Evolutionary conservation across 2,329 filamentous ascomycete species (phyloP), one percentile per base, ranked within the genome.

Genomic region (Hyphodiscus sp.): DNA sequence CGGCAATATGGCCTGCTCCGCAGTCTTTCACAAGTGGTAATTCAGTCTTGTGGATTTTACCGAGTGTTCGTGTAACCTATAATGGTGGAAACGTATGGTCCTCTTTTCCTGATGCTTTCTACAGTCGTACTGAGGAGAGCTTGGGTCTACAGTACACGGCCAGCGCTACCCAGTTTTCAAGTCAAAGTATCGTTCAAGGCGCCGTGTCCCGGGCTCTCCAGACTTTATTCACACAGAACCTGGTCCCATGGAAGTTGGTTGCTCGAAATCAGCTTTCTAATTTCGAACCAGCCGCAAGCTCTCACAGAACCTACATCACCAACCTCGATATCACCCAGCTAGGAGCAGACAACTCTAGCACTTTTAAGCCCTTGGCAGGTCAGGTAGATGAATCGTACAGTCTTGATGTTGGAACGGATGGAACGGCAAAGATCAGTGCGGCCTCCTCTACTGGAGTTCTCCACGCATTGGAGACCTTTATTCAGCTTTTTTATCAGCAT

Each of bases 161-260:
- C 26, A 45, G 45, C 1, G 48, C 49, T 18, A 33, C 23, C 8
- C 4, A 30, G 7, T 50, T 63, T 44, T 57, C 56, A 62, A 80
- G 77, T 70, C 72, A 73, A 61, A 71, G 78, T 18, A 75, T 85
- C 23, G 78, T 85, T 48, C 72, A 76, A 60, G 76, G 72, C 23
- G 82, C 74, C 29, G 71, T 85, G 19, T 74, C 76, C n/a, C 78
- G 86, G 46, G 76, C 85, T 10, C 73, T 84, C 58, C 69, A 76
- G 20, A 80, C 77, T 53, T 81, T 92, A 52, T 87, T 91, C 69
- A 71, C 79, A 23, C 73, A 85, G 54, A 82, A 80, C 61, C 83
- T 91, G 57, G 79, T 89, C 16, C 89, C 89, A 0, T 94, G 88
- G 88, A 90, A 85, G 71, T 80, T 94, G 52, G 78, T 86, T 58